These are phyloP conservation scores for Penicillium verrucosum DNA, from an alignment of 2,329 filamentous ascomycete genomes.

Conservation along the genomic window DNA sequence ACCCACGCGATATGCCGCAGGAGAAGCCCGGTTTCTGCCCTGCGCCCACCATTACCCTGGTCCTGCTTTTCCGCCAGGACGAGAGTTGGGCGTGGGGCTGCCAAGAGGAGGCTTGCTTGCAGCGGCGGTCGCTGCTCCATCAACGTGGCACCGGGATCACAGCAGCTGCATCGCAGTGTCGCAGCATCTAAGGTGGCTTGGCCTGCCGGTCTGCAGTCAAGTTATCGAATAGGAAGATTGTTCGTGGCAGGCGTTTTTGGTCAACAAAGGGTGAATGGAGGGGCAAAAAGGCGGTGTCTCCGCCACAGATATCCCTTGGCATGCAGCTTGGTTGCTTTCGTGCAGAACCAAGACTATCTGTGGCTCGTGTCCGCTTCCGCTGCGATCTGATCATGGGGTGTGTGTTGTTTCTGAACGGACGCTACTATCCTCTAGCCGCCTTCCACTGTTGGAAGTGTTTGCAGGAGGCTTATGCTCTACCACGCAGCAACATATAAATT, in stretches of 20 bases:
- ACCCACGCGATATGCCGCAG: background rate
- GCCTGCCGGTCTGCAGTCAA: slow-evolving; percentile 3
- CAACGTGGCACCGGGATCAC: slow-evolving; percentile 20
- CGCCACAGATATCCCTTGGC: slow-evolving; percentile 20
- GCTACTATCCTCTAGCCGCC: background rate
- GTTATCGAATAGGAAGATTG: background rate
- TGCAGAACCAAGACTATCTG: slow-evolving; percentile 17
- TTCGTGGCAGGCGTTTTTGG: background rate
- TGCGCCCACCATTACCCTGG: slow-evolving; percentile 2
- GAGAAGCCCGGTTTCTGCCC: slow-evolving; percentile 2
- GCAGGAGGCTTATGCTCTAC: background rate
- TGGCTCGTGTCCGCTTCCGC: slow-evolving; percentile 13
- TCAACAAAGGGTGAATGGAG: slow-evolving; percentile 7
- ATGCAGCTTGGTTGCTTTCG: slow-evolving; percentile 12
- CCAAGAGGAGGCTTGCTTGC: slow-evolving; percentile 12
- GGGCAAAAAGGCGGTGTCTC: slow-evolving; percentile 24
- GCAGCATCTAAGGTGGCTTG: slow-evolving; percentile 9
- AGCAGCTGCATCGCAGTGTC: slow-evolving; percentile 12
- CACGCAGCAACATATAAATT: background rate
- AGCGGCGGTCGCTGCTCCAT: slow-evolving; percentile 5
- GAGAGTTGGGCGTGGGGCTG: slow-evolving; percentile 9
- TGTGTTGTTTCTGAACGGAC: background rate
- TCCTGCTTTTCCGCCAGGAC: slow-evolving; percentile 6
- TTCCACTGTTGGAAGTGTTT: background rate
- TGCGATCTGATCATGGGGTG: slow-evolving; percentile 6